Percentiles rank a stretch among this genome's conserved stretches.
Conservation (phyloP, 345 rosid genomes). For the Gossypium arboreum region DNA sequence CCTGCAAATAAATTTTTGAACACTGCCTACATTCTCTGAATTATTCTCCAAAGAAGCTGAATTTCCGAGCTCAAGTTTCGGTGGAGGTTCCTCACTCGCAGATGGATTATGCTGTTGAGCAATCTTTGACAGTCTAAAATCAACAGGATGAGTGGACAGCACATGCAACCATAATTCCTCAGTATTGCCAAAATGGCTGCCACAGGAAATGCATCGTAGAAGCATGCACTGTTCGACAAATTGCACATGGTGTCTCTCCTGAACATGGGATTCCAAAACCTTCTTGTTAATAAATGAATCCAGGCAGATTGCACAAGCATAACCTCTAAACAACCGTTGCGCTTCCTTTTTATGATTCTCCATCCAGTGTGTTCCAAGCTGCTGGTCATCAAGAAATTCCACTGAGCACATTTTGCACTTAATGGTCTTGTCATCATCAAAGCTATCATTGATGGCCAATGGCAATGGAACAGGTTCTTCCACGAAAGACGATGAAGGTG, state of each 20-base stretch:
- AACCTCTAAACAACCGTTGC: conserved; percentile 75
- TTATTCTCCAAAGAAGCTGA: conserved; percentile 36
- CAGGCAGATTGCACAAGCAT: conserved; percentile 93
- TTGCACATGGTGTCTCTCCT: conserved; percentile 85
- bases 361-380: conserved; percentile 63
- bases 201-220: conserved; percentile 90
- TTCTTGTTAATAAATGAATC: conserved; percentile 81
- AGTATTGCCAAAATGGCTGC: conserved; percentile 78
- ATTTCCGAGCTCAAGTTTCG: conserved; percentile 35
- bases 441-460: conserved; percentile 29
- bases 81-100: conserved; percentile 28
- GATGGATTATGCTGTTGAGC: conserved; percentile 29
- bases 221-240: conserved; percentile 96
- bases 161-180: conserved; percentile 78
- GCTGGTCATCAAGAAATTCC: conserved; percentile 47
- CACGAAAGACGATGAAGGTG: conserved; percentile 24
- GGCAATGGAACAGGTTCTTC: conserved; percentile 46
- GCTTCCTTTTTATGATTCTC: conserved; percentile 71
- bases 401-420: conserved; percentile 67
- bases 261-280: conserved; percentile 76
- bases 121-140: conserved; percentile 43
- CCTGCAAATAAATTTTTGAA: conserved; percentile 66
- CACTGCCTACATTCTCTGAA: conserved; percentile 39
- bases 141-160: conserved; percentile 60
- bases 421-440: conserved; percentile 37